Evolutionary conservation across 176 grass and related monocot species (phyloP).

Genomic region (Eleusine coracana): DNA sequence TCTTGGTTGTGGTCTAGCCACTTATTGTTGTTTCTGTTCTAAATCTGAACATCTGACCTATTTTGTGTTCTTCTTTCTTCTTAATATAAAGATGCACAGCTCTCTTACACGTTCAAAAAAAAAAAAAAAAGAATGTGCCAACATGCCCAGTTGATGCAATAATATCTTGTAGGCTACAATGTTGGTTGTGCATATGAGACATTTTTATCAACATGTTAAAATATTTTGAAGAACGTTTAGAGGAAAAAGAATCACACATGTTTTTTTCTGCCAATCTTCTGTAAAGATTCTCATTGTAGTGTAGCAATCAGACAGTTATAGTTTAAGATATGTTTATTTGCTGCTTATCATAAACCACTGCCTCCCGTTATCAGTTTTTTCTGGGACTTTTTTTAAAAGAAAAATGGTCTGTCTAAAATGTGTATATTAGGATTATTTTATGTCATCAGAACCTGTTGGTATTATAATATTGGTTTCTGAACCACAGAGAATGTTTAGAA

Average conservation of each 20-base stretch:
- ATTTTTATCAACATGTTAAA: slow-evolving; percentile 6
- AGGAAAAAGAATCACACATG: not conserved
- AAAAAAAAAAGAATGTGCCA: not conserved
- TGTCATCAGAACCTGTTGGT: not conserved
- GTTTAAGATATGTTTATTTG: not conserved
- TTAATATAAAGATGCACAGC: too few relatives aligned
- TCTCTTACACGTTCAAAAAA: too few relatives aligned
- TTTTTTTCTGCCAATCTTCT: not conserved
- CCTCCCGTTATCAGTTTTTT: not conserved
- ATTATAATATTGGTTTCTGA: slow-evolving; percentile 3
- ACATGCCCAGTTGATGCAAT: not conserved
- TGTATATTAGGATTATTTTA: not conserved
- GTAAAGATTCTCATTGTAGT: not conserved
- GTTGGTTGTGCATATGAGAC: not conserved
- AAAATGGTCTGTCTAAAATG: not conserved
- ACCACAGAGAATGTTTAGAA: not conserved
- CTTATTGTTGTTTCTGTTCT: slow-evolving; percentile 14
- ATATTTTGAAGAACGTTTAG: not conserved
- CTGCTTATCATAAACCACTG: not conserved
- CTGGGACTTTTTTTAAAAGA: not conserved
- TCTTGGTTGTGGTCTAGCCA: not conserved
- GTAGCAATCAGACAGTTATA: not conserved
- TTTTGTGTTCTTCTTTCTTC: too few relatives aligned
- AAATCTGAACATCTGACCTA: not conserved
- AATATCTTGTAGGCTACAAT: not conserved